Percentiles rank a stretch among this genome's conserved stretches.
phyloP scores from a whole-genome alignment of 108 stramenopile species.

The Hondaea fermentalgiana region DNA sequence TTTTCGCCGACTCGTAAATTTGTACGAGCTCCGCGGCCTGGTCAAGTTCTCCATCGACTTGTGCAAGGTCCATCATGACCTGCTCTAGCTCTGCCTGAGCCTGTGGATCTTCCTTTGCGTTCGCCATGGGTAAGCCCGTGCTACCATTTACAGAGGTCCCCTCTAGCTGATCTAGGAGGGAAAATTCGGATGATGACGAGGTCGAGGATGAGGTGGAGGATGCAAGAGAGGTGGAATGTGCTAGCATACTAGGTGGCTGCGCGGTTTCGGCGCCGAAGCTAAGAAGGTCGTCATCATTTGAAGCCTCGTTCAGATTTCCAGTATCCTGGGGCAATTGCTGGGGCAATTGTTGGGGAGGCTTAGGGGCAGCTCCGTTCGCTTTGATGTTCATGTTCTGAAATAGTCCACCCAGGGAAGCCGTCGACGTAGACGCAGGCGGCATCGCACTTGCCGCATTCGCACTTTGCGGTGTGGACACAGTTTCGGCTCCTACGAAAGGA shows the following conservation, averaged over 20 bases:
- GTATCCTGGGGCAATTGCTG: not conserved
- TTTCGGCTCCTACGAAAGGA: no score
- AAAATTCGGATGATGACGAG: no score
- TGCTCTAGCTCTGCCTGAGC: not conserved
- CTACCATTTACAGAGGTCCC: no score
- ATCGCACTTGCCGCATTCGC: not conserved
- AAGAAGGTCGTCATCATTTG: no score
- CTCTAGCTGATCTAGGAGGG: no score
- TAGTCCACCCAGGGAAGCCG: not conserved
- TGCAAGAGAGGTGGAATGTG: no score
- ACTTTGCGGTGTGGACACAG: not conserved
- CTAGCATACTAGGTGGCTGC: no score
- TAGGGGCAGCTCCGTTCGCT: not conserved
- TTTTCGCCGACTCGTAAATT: not conserved
- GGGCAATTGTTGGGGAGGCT: not conserved
- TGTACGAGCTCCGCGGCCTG: not conserved
- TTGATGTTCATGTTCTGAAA: constrained; percentile 17
- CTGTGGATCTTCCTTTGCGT: not conserved
- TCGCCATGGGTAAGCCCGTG: no score
- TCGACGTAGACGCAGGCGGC: not conserved
- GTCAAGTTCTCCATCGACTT: not conserved
- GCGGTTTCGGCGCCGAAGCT: no score
- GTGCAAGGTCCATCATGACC: not conserved
- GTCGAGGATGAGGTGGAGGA: no score
- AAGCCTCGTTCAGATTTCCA: no score